Base-by-base conservation (phyloP, 148 eudicot species). In the Dianthus caryophyllus region DNA sequence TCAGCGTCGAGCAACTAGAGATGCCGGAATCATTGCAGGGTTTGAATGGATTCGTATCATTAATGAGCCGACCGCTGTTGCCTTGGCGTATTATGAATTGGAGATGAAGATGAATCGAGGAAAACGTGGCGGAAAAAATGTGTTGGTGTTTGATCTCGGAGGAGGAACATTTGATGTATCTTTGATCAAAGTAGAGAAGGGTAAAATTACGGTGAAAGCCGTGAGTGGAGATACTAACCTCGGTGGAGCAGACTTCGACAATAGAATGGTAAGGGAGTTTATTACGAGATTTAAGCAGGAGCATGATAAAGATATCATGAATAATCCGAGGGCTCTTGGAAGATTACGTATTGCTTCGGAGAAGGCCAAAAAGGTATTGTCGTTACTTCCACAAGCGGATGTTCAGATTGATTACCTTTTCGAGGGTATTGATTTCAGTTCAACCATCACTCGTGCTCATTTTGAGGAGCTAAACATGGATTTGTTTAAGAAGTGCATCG, bases 21-120 rank as follows among this genome's bases (percentile, higher is more conserved):
- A 47, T n/a, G 51, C 51, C 4, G 51, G 51, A 47, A 11, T 47
- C n/a, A 47, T 47, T 47, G 51, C 51, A 13, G 51, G 51, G n/a
- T n/a, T 47, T 14, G 16, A 47, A 13, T 17, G 14, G 4, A 14
- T 47, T 15, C 51, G n/a, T 13, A 47, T 47, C n/a, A 47, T 47
- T n/a, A 47, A 47, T n/a, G 51, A 47, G n/a, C 51, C 51, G 6
- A 47, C 51, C 16, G 51, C 51, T 47, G 51, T n/a, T 47, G 51
- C 51, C 51, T 13, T 47, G 5, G 51, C 51, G 14, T 47, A 47
- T 47, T 15, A n/a, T 13, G 16, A 47, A 3, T 33, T 33, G 38
- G 38, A 33, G 4, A 33, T 33, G 3, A 33, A 7, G 38, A 33
- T 33, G 14, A n/a, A 47, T 47, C 16, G 16, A 15, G 16, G n/a